Conservation (phyloP, 2,329 filamentous ascomycete genomes). For the Endoconidiophora laricicola region DNA sequence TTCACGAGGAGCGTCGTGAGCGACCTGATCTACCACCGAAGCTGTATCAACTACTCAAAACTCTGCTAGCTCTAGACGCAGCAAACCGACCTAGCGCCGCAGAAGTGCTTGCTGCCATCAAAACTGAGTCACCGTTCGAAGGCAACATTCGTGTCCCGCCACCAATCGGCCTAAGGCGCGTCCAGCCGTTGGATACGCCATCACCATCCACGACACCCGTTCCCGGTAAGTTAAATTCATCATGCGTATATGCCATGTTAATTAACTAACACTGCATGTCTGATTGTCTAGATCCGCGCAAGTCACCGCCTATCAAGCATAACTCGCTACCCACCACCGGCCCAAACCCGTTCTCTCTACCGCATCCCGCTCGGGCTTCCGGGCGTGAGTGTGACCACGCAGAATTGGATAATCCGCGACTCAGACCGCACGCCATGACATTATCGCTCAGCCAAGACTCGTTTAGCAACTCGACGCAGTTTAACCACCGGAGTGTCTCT, state of each 20-base stretch:
- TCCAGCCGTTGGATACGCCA: slow-evolving; percentile 10
- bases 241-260: not conserved
- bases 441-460: not conserved
- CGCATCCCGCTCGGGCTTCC: not conserved
- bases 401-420: slow-evolving; percentile 19
- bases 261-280: not conserved
- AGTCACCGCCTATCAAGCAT: not conserved
- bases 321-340: not conserved
- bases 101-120: slow-evolving; percentile 67
- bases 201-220: not conserved
- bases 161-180: slow-evolving; percentile 4
- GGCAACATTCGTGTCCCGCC: slow-evolving; percentile 14
- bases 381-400: slow-evolving; percentile 11
- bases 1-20: slow-evolving; percentile 57
- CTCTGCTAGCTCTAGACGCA: slow-evolving; percentile 62
- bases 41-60: slow-evolving; percentile 71
- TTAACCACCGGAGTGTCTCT: no score
- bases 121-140: slow-evolving; percentile 42
- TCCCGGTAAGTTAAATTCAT: slow-evolving; percentile 15
- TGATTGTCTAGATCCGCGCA: not conserved
- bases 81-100: slow-evolving; percentile 64
- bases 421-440: not conserved
- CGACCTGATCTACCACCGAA: slow-evolving; percentile 71
- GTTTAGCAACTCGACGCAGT: not conserved
- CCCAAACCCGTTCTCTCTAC: not conserved